Percentiles rank a stretch among this genome's conserved stretches.
Conservation (phyloP, 139 green algal species). For the Prasinococcaceae sp. region DNA sequence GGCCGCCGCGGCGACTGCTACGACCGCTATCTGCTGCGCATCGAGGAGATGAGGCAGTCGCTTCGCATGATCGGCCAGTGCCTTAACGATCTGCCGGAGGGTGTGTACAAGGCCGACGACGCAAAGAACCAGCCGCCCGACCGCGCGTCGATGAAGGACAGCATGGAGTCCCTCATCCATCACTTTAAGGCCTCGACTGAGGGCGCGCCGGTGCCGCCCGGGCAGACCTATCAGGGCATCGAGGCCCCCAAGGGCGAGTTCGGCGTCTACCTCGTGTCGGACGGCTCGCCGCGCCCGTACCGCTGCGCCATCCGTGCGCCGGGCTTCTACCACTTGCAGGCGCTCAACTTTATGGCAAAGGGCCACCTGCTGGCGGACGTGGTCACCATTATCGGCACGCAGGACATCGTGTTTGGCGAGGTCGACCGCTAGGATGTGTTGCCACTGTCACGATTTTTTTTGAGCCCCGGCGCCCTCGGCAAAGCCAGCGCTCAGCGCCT, state of each 20-base stretch:
- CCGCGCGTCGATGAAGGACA: slow-evolving; percentile 57
- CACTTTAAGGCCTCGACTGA: slow-evolving; percentile 67
- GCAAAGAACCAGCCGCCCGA: slow-evolving; percentile 49
- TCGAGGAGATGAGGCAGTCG: slow-evolving; percentile 67
- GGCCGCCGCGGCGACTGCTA: slow-evolving; percentile 65
- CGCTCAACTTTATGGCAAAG: slow-evolving; percentile 48
- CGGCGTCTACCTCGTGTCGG: slow-evolving; percentile 64
- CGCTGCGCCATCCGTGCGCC: slow-evolving; percentile 59
- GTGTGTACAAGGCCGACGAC: slow-evolving; percentile 53
- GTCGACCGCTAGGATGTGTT: slow-evolving; percentile 31
- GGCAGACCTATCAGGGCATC: slow-evolving; percentile 45
- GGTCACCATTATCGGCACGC: slow-evolving; percentile 68
- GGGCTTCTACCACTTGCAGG: slow-evolving; percentile 58
- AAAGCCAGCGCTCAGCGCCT: too few species aligned
- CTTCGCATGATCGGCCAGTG: slow-evolving; percentile 67
- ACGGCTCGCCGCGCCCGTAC: slow-evolving; percentile 63
- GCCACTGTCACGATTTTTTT: too few species aligned
- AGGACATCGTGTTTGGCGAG: slow-evolving; percentile 80
- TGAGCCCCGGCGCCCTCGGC: too few species aligned
- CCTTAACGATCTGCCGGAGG: slow-evolving; percentile 63
- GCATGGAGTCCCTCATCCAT: slow-evolving; percentile 42
- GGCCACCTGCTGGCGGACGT: slow-evolving; percentile 68
- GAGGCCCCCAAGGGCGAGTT: slow-evolving; percentile 74
- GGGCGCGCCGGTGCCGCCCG: slow-evolving; percentile 29
- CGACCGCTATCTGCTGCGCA: slow-evolving; percentile 57